Evolutionary conservation across 331 rosid species (phyloP).

Genomic region (Pyracantha coccinea): DNA sequence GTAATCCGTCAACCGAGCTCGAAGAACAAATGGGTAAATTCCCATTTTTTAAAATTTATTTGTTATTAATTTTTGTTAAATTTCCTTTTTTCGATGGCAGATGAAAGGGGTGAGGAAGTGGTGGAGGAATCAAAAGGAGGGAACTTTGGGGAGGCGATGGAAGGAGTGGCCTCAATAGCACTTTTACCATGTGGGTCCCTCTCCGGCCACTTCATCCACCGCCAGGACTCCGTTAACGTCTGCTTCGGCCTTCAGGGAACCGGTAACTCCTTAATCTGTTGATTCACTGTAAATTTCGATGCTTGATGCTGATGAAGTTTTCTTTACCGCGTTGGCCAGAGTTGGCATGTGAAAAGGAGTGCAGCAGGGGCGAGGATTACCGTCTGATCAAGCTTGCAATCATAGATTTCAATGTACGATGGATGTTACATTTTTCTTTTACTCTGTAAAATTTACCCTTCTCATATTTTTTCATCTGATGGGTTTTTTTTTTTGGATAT

Average conservation of each 20-base stretch:
- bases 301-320: background rate
- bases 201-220: constrained; percentile 85
- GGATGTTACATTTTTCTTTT: background rate
- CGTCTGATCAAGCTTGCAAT: constrained; percentile 85
- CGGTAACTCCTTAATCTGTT: constrained; percentile 28
- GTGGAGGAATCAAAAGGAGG: constrained; percentile 2
- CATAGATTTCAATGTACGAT: constrained; percentile 65
- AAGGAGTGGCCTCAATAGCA: constrained; percentile 90
- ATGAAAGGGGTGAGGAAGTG: constrained; percentile 17
- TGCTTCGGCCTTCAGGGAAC: constrained; percentile 88
- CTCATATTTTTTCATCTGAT: background rate
- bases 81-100: constrained; percentile 3
- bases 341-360: constrained; percentile 89
- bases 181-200: constrained; percentile 71
- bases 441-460: background rate
- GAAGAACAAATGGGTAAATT: background rate
- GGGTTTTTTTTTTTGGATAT: background rate
- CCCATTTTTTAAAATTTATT: background rate
- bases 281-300: background rate
- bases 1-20: background rate
- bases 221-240: constrained; percentile 34
- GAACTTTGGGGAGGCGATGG: constrained; percentile 39
- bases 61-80: background rate
- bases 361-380: constrained; percentile 98
- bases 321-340: constrained; percentile 35